Evolutionary conservation across 176 grass and related monocot species (phyloP), one percentile per base, ranked within the genome.

Genomic region (Hsuehochloa calcarea): DNA sequence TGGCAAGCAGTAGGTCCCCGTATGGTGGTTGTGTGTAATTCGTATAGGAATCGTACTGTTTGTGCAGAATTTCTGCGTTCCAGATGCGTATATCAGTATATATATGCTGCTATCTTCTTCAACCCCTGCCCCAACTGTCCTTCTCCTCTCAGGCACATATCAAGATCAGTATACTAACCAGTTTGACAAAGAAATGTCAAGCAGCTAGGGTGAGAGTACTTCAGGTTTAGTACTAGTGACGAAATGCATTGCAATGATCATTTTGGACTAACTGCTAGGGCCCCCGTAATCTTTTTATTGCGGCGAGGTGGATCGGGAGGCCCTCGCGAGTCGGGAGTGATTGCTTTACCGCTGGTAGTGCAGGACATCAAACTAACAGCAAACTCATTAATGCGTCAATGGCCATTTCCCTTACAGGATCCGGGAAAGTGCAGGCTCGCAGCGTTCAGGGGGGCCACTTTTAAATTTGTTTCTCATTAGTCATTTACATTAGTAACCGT

Each of bases 291-390:
- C 68, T 58, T 87, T 87, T 75, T 74, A 81, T 37, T 14, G 49
- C 31, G 78, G 14, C 70, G 78, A 87, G 85, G 70, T 81, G 50
- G 59, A 75, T 87, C 38, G 44, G 49, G 44, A 27, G 70, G 70
- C 8, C 5, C 10, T 39, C 20, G 38, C 37, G n/a, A 19, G 77
- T 39, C 20, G 38, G 22, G n/a, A 19, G 77, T 13, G 13, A 46
- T 26, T 12, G 26, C 6, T 82, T 51, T 8, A 17, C 25, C 16
- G 17, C 17, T 46, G 20, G 26, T 8, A 20, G 68, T 37, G 26
- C 39, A 41, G 15, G 17, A n/a, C 35, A 62, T 22, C 58, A n/a
- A 56, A 25, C 46, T 0, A 40, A 43, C 65, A 29, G 26, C 19
- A 16, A 85, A 79, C 74, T 47, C 74, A 70, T 79, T 51, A 49